Base-by-base conservation (phyloP, 495 filamentous ascomycete genomes). In the Hapsidospora chrysogenum region DNA sequence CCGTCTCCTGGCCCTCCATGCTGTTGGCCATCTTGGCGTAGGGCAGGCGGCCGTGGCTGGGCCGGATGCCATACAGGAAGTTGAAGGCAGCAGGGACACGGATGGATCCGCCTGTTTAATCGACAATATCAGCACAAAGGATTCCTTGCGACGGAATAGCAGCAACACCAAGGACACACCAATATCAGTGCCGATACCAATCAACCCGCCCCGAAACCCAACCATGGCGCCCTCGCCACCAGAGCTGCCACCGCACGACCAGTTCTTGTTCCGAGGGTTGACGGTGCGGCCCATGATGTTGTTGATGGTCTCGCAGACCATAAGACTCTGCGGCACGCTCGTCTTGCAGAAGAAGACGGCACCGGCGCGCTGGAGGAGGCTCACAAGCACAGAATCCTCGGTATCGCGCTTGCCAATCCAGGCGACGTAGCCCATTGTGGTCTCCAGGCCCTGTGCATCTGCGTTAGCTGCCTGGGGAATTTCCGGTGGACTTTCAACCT, bases 311-410 rank as follows among this genome's bases (percentile, higher is more conserved):
- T 73, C 67, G 3, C 54, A 49, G 11, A 60, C 51, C 49, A 75
- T 59, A 17, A 73, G 48, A 1, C 60, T 65, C 40, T 74, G 68
- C 9, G 72, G 73, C 10, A 73, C 37, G 31, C 63, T 72, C n/a
- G 78, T 78, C 48, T 93, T 93, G 11, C 81, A 80, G 53, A 87
- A 92, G n/a, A 84, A 82, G 4, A 93, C 67, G 10, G 85, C 85
- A 13, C 78, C 77, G 17, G 82, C 81, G 48, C 78, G 74, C 45
- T 80, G 77, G 20, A 92, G 53, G 1, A 93, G 44, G 34, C 60
- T 35, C 2, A 43, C 50, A 1, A 56, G 41, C 33, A 48, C 47
- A 10, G 53, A 26, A 20, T 53, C 50, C 20, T 46, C 18, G 10
- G 21, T 4, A 2, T 46, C 50, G 3, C 48, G 46, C 23, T 50